These are phyloP conservation scores for Antitrichia curtipendula DNA, from an alignment of 225 moss, liverwort and hornwort species.

Conservation along the genomic window DNA sequence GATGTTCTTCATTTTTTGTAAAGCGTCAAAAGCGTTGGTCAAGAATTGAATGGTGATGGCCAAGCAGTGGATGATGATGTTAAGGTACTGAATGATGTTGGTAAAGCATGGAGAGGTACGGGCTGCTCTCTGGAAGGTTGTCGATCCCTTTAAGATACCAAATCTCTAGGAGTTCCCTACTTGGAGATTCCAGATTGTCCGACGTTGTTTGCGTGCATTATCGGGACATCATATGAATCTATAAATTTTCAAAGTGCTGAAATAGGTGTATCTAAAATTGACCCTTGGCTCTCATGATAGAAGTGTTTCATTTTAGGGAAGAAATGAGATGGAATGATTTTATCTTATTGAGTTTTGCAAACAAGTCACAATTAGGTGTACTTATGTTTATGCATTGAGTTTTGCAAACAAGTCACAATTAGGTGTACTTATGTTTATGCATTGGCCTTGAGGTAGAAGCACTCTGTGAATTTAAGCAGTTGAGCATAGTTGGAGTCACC, in stretches of 20 bases:
- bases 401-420: too few species aligned
- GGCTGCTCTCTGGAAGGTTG: neutral
- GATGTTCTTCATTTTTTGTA: neutral
- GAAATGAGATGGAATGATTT: neutral
- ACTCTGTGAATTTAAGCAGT: too few species aligned
- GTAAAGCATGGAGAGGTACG: neutral
- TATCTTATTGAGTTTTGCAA: neutral
- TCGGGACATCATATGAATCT: neutral
- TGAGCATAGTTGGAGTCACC: too few species aligned
- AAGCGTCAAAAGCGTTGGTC: neutral
- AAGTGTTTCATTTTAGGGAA: neutral
- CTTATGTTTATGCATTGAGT: neutral
- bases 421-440: too few species aligned
- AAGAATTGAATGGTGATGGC: neutral
- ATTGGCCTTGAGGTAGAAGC: too few species aligned
- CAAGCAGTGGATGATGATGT: neutral
- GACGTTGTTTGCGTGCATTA: neutral
- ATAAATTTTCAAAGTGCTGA: neutral
- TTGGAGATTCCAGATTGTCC: neutral
- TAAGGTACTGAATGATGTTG: neutral
- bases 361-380: neutral
- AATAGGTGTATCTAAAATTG: neutral
- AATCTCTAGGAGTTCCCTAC: neutral
- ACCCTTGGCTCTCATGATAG: neutral
- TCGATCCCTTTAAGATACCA: neutral